Conservation (phyloP, 2,329 filamentous ascomycete genomes). For the Diaporthe capsici region DNA sequence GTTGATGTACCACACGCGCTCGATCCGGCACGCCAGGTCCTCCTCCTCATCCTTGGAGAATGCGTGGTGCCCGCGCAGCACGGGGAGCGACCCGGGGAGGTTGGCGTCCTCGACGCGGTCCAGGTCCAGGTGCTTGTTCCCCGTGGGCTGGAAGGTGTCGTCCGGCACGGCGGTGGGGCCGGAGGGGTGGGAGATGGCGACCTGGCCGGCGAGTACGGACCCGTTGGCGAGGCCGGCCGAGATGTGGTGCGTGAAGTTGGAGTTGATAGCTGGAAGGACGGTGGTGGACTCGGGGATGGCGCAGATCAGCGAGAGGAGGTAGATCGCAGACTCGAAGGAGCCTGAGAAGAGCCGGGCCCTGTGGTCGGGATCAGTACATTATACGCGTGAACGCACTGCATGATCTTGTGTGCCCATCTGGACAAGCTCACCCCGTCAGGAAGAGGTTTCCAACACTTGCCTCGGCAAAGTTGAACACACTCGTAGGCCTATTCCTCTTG, state of each 20-base stretch:
- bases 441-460: slow-evolving; percentile 86
- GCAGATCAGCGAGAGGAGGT: slow-evolving; percentile 88
- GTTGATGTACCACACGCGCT: slow-evolving; percentile 96
- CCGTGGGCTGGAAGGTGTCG: slow-evolving; percentile 45
- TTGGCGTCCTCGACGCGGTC: slow-evolving; percentile 85
- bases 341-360: slow-evolving; percentile 88
- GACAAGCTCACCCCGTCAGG: slow-evolving; percentile 73
- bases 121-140: slow-evolving; percentile 64
- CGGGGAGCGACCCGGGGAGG: slow-evolving; percentile 84
- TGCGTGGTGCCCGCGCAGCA: slow-evolving; percentile 84
- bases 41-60: slow-evolving; percentile 85
- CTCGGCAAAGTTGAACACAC: slow-evolving; percentile 82
- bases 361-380: not conserved
- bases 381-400: not conserved
- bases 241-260: slow-evolving; percentile 96
- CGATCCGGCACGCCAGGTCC: slow-evolving; percentile 83
- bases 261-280: slow-evolving; percentile 92
- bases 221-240: slow-evolving; percentile 85
- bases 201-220: slow-evolving; percentile 87
- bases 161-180: slow-evolving; percentile 69
- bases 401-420: not conserved
- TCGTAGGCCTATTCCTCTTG: slow-evolving; percentile 79
- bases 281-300: slow-evolving; percentile 82
- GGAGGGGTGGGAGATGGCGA: slow-evolving; percentile 89
- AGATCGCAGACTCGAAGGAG: slow-evolving; percentile 92